Percentiles rank a stretch among this genome's conserved stretches.
Evolutionary conservation across 495 filamentous ascomycete genomes (phyloP).

Genomic region (Penicillium flavigenum): DNA sequence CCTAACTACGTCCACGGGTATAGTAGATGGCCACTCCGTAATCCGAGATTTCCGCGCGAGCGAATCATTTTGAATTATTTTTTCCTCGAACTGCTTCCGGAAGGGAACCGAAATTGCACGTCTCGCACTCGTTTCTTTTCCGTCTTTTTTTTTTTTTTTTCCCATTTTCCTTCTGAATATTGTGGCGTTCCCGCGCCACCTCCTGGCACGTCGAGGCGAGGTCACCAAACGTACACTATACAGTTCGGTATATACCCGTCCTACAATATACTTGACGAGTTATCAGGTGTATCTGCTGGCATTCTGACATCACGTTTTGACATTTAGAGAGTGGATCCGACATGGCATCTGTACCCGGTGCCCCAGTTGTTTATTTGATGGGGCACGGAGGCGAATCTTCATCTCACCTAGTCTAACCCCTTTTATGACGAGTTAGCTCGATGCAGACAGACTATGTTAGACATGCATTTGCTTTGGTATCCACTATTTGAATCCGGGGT

Average conservation of each 20-base stretch:
- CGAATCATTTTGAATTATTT: neutral
- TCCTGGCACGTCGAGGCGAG: conserved; percentile 3
- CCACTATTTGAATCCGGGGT: conserved; percentile 19
- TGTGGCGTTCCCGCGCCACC: conserved; percentile 5
- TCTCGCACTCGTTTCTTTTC: neutral
- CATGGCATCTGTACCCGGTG: conserved; percentile 3
- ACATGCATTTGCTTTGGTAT: neutral
- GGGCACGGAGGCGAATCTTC: conserved; percentile 16
- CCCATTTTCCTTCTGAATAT: neutral
- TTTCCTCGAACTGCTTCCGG: neutral
- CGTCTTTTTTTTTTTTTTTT: neutral
- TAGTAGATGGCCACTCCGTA: too few species aligned
- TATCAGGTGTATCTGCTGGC: neutral
- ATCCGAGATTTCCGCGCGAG: neutral
- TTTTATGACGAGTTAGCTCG: neutral
- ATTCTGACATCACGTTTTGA: neutral
- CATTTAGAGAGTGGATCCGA: conserved; percentile 15
- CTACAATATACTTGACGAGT: neutral
- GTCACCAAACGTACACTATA: neutral
- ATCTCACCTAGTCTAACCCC: neutral
- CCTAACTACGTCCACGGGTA: too few species aligned
- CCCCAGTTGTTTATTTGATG: conserved; percentile 26
- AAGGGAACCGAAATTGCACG: neutral
- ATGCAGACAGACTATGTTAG: neutral
- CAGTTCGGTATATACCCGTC: too few species aligned